Conservation (phyloP, 1,284 basidiomycete genomes). For the Ceraceosorus bombacis region DNA sequence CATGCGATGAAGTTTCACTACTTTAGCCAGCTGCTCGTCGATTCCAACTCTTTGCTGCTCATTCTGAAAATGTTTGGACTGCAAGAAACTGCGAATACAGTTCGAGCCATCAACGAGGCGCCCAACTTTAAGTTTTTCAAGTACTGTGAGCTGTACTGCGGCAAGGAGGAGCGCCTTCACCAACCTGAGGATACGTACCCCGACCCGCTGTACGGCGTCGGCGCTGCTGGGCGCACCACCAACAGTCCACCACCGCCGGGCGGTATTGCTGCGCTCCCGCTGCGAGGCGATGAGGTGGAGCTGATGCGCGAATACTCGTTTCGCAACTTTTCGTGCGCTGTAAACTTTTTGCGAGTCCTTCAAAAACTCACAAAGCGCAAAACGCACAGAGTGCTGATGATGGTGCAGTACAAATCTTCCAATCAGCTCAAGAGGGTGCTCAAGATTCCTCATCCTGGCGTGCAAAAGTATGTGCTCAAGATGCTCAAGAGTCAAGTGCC, state of each 20-base stretch:
- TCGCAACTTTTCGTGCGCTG: constrained; percentile 96
- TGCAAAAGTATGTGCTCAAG: constrained; percentile 94
- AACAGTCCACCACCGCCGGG: constrained; percentile 1
- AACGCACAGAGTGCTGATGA: constrained; percentile 86
- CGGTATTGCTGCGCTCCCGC: constrained; percentile 48
- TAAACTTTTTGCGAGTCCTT: constrained; percentile 96
- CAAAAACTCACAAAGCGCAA: constrained; percentile 94
- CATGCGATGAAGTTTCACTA: constrained; percentile 97
- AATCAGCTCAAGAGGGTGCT: constrained; percentile 78
- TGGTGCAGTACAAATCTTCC: constrained; percentile 97
- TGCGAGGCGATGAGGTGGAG: constrained; percentile 54
- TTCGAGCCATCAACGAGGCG: constrained; percentile 80
- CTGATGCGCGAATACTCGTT: constrained; percentile 89
- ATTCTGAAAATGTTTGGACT: constrained; percentile 97
- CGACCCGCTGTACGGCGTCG: constrained; percentile 4
- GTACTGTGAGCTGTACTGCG: constrained; percentile 68
- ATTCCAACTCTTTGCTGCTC: constrained; percentile 87
- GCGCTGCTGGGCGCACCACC: not conserved
- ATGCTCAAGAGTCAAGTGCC: constrained; percentile 98
- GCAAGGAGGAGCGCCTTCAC: constrained; percentile 24
- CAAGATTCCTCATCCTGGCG: constrained; percentile 82
- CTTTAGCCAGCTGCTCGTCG: constrained; percentile 83
- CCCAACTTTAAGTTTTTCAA: constrained; percentile 80
- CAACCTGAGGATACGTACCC: constrained; percentile 48
- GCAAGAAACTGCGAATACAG: constrained; percentile 75